Percentiles rank a stretch among this genome's conserved stretches.
phyloP scores from a whole-genome alignment of 805 yeast genomes.

The Yamadazyma nakazawae region DNA sequence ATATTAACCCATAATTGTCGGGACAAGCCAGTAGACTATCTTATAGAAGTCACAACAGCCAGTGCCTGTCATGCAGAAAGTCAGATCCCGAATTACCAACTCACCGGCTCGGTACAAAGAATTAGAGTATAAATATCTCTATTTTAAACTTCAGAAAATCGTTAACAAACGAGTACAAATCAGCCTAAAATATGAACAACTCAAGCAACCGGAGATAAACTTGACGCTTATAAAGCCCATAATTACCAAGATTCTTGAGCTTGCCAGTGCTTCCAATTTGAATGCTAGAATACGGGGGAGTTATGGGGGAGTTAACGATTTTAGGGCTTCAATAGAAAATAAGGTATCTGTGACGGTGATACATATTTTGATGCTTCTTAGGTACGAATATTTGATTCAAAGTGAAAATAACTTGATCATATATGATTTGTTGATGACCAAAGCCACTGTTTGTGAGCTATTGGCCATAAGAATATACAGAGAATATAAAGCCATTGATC shows the following conservation, averaged over 20 bases:
- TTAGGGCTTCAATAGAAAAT: conserved; percentile 14
- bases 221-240: conserved; percentile 47
- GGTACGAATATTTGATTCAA: conserved; percentile 39
- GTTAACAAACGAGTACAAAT: conserved; percentile 41
- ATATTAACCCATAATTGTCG: neutral
- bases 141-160: conserved; percentile 41
- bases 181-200: conserved; percentile 49
- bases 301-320: conserved; percentile 21
- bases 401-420: conserved; percentile 35
- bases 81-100: conserved; percentile 11
- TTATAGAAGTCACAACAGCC: neutral
- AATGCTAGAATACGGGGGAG: conserved; percentile 30
- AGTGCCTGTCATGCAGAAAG: conserved; percentile 10
- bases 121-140: conserved; percentile 37
- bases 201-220: conserved; percentile 49
- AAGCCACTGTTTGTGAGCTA: conserved; percentile 52
- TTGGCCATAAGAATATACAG: conserved; percentile 48
- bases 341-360: conserved; percentile 24
- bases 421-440: conserved; percentile 38
- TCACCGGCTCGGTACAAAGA: conserved; percentile 12
- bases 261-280: conserved; percentile 36
- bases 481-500: conserved; percentile 40
- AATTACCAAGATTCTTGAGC: conserved; percentile 34
- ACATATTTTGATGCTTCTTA: conserved; percentile 31
- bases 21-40: neutral